phyloP scores from a whole-genome alignment of 2,329 filamentous ascomycete species.

The Calycina marina region DNA sequence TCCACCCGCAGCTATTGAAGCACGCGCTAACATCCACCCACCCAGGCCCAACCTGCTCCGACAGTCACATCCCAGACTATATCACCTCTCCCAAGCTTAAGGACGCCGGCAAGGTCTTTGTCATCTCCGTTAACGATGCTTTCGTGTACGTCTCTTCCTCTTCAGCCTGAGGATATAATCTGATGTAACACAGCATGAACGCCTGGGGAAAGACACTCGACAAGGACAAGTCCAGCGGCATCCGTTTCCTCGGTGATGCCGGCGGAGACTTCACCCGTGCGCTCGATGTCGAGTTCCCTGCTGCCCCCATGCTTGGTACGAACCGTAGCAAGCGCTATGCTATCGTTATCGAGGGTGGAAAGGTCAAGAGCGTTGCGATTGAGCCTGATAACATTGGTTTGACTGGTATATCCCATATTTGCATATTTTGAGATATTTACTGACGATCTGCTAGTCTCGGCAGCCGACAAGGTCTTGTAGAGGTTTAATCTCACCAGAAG shows the following conservation, averaged over 20 bases:
- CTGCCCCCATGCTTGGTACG: conserved; percentile 64
- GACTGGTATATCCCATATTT: conserved; percentile 25
- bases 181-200: conserved; percentile 51
- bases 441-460: background rate
- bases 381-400: conserved; percentile 83
- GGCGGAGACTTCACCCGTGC: conserved; percentile 66
- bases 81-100: conserved; percentile 66
- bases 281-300: conserved; percentile 72
- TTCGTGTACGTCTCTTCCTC: conserved; percentile 56
- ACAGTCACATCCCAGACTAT: conserved; percentile 71
- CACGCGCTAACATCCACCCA: conserved; percentile 1
- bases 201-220: conserved; percentile 73
- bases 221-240: conserved; percentile 54
- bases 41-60: conserved; percentile 44
- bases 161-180: conserved; percentile 1
- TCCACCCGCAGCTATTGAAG: background rate
- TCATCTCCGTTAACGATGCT: conserved; percentile 83
- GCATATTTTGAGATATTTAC: background rate
- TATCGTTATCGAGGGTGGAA: conserved; percentile 67
- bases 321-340: conserved; percentile 79
- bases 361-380: conserved; percentile 67
- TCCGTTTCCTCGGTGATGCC: conserved; percentile 80
- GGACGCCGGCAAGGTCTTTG: conserved; percentile 70
- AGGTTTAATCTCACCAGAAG: no score
- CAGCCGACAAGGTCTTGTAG: background rate